These are phyloP conservation scores for Hypholoma fasciculare DNA, from an alignment of 768 basidiomycete species.

Conservation along the genomic window DNA sequence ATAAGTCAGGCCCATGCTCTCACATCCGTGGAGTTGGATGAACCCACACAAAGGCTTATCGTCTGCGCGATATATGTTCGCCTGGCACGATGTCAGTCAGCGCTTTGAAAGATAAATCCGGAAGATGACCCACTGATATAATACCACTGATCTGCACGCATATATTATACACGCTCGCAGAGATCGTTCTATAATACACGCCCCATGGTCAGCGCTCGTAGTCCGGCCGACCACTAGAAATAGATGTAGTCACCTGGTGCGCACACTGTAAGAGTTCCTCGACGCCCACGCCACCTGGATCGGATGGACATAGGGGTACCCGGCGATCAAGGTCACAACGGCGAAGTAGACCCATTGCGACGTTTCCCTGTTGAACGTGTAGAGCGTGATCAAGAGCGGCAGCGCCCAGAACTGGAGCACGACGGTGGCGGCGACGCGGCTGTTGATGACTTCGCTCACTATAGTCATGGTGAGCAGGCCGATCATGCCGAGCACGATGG, in stretches of 20 bases:
- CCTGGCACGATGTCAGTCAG: constrained; percentile 20
- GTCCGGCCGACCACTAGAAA: background rate
- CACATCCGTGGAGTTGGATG: background rate
- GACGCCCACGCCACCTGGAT: constrained; percentile 57
- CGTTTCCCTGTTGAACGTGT: constrained; percentile 46
- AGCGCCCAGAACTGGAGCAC: constrained; percentile 61
- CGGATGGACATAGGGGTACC: constrained; percentile 48
- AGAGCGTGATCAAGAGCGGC: constrained; percentile 55
- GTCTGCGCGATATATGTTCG: constrained; percentile 55
- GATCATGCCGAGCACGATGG: constrained; percentile 47
- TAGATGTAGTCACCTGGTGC: constrained; percentile 37
- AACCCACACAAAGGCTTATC: constrained; percentile 45
- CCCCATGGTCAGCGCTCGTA: background rate
- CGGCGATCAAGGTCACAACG: constrained; percentile 52
- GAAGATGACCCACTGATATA: background rate
- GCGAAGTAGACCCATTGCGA: constrained; percentile 55
- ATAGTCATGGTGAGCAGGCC: constrained; percentile 49
- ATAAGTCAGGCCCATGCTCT: background rate
- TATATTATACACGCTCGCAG: constrained; percentile 59
- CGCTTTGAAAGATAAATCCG: background rate
- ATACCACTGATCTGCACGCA: constrained; percentile 33
- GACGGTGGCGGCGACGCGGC: constrained; percentile 48
- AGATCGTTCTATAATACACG: constrained; percentile 31
- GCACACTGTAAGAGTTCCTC: constrained; percentile 57
- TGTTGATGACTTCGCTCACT: constrained; percentile 54